These are phyloP conservation scores for Phytophthora syringae DNA, from an alignment of 352 stramenopile species.

Conservation along the genomic window DNA sequence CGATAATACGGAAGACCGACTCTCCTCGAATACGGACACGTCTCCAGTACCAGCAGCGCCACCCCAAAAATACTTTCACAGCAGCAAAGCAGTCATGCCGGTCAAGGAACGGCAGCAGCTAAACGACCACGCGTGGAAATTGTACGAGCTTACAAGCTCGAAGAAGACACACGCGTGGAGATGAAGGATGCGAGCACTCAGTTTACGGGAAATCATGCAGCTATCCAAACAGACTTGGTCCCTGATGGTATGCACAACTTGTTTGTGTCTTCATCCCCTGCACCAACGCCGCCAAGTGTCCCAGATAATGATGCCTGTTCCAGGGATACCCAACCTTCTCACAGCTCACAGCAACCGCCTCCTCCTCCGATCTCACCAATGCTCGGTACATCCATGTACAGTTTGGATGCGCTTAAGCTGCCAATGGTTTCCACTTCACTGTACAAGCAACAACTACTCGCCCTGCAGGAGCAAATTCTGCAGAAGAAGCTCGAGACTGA, in stretches of 20 bases:
- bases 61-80: background rate
- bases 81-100: background rate
- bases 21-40: background rate
- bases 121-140: conserved; percentile 46
- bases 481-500: conserved; percentile 74
- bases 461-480: conserved; percentile 69
- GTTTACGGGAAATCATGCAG: conserved; percentile 77
- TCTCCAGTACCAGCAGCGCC: background rate
- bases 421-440: conserved; percentile 53
- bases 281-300: background rate
- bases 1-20: background rate
- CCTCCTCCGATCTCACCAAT: conserved; percentile 7
- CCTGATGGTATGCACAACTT: conserved; percentile 64
- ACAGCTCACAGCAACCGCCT: background rate
- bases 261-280: conserved; percentile 1
- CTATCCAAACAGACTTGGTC: conserved; percentile 68
- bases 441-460: conserved; percentile 72
- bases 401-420: conserved; percentile 42
- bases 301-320: background rate
- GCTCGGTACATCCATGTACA: conserved; percentile 33
- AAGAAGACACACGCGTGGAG: conserved; percentile 30
- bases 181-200: conserved; percentile 76
- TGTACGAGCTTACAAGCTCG: conserved; percentile 53
- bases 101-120: background rate
- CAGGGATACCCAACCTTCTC: background rate